These are phyloP conservation scores for Xylaria arbuscula DNA, from an alignment of 2,329 filamentous ascomycete species.

Conservation along the genomic window DNA sequence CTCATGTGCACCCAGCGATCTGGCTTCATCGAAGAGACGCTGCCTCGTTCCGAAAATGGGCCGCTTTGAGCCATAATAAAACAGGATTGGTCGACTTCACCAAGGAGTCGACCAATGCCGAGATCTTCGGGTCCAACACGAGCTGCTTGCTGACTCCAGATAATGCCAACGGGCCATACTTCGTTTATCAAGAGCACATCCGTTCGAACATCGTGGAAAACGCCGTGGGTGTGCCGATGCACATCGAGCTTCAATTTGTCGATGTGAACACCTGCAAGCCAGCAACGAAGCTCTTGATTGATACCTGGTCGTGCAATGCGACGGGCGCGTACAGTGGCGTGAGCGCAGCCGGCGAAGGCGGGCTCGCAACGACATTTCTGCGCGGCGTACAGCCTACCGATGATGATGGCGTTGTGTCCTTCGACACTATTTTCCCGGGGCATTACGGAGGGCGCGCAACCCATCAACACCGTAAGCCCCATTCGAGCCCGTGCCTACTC, in stretches of 20 bases:
- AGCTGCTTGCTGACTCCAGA: constrained; percentile 57
- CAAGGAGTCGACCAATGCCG: constrained; percentile 47
- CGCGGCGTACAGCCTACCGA: constrained; percentile 61
- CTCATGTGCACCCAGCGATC: constrained; percentile 33
- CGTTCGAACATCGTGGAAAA: constrained; percentile 56
- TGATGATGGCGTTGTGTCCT: constrained; percentile 59
- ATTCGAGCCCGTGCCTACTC: too few relatives aligned
- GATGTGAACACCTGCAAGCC: constrained; percentile 59
- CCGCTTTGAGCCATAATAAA: constrained; percentile 53
- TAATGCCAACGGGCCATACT: constrained; percentile 58
- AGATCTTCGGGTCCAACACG: constrained; percentile 56
- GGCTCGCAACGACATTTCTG: constrained; percentile 58
- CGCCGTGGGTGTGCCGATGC: constrained; percentile 54
- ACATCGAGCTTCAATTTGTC: constrained; percentile 59
- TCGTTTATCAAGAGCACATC: constrained; percentile 57
- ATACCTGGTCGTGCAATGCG: constrained; percentile 61
- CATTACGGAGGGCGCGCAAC: constrained; percentile 55
- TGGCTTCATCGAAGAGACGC: constrained; percentile 52
- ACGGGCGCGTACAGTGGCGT: constrained; percentile 58
- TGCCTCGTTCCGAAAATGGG: constrained; percentile 53
- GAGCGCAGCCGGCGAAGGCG: constrained; percentile 46
- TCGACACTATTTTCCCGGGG: constrained; percentile 60
- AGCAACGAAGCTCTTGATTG: constrained; percentile 53
- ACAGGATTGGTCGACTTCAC: constrained; percentile 50
- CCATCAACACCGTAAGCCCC: constrained; percentile 55